phyloP scores from a whole-genome alignment of 1,139 yeast genomes.

The Taiozyma onychis region DNA sequence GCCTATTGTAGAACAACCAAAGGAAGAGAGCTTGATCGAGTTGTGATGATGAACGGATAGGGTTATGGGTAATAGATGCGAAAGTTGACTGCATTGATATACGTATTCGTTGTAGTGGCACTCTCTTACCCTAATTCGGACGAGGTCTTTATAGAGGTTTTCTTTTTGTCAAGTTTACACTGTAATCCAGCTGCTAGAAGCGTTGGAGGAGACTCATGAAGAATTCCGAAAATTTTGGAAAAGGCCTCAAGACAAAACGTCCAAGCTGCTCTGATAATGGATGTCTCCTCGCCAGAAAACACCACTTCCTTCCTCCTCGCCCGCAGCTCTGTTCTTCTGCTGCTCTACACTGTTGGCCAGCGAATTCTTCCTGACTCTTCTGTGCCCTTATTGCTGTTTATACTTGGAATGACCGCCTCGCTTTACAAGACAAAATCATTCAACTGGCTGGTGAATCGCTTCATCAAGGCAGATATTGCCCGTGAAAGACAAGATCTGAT shows the following conservation, averaged over 20 bases:
- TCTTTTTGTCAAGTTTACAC: too few species aligned
- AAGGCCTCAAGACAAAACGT: neutral
- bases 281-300: neutral
- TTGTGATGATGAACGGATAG: slow-evolving; percentile 12
- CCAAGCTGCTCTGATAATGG: neutral
- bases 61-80: too few species aligned
- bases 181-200: too few species aligned
- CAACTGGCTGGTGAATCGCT: slow-evolving; percentile 16
- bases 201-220: too few species aligned
- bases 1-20: slow-evolving; percentile 11
- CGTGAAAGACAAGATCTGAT: slow-evolving; percentile 34
- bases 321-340: slow-evolving; percentile 15
- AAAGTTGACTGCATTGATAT: too few species aligned
- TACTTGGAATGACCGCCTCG: slow-evolving; percentile 26
- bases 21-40: slow-evolving; percentile 30
- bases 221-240: neutral
- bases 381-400: slow-evolving; percentile 24
- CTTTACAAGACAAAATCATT: slow-evolving; percentile 24
- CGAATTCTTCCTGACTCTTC: slow-evolving; percentile 17
- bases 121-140: too few species aligned
- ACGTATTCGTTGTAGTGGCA: too few species aligned
- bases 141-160: too few species aligned
- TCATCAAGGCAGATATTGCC: slow-evolving; percentile 18
- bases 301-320: slow-evolving; percentile 9
- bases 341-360: slow-evolving; percentile 14